Conservation (phyloP, 352 stramenopile species). For the Globisporangium cystogenes region DNA sequence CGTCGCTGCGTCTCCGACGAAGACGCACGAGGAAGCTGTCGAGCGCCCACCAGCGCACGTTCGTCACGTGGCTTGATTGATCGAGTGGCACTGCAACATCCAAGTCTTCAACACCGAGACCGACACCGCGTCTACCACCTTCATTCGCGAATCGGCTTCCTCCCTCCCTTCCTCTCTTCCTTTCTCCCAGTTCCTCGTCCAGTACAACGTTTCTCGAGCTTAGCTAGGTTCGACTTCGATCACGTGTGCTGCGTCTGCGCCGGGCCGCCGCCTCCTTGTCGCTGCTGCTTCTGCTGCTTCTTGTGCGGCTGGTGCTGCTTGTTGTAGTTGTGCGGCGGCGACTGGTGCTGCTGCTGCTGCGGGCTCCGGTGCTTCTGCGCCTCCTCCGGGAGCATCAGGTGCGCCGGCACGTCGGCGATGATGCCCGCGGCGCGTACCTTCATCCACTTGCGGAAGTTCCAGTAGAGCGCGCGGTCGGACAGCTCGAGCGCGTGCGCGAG, state of each 20-base stretch:
- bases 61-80: slow-evolving; percentile 84
- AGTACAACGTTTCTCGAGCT: too few relatives aligned
- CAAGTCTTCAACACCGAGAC: too few relatives aligned
- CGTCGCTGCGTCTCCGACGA: slow-evolving; percentile 26
- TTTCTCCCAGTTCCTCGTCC: not conserved
- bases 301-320: not conserved
- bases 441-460: slow-evolving; percentile 88
- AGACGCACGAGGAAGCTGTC: slow-evolving; percentile 61
- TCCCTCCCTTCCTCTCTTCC: too few relatives aligned
- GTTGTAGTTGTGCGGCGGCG: too few relatives aligned
- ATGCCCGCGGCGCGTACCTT: slow-evolving; percentile 55
- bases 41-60: slow-evolving; percentile 52
- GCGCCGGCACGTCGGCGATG: slow-evolving; percentile 40
- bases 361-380: slow-evolving; percentile 19
- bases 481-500: slow-evolving; percentile 53
- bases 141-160: too few relatives aligned
- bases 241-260: not conserved
- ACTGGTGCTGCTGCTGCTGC: slow-evolving; percentile 8
- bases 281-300: not conserved
- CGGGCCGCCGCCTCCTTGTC: not conserved
- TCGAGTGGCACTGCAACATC: too few relatives aligned
- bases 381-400: slow-evolving; percentile 52
- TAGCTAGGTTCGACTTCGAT: too few relatives aligned
- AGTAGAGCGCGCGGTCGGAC: slow-evolving; percentile 66
- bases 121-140: too few relatives aligned